phyloP scores from a whole-genome alignment of 306 rosid species.

The Arachis stenosperma region DNA sequence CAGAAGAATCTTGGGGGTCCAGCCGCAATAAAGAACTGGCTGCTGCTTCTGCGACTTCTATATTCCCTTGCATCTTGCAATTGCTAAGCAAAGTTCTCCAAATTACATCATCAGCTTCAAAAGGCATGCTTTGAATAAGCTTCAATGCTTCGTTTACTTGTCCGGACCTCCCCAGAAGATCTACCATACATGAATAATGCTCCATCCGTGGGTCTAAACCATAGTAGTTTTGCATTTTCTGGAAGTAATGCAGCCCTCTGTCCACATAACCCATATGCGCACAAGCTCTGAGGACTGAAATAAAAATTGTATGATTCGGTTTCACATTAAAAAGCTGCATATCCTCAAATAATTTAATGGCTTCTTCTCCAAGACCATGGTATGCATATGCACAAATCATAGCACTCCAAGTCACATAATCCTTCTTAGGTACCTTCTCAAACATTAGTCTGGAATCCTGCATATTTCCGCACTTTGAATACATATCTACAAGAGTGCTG shows the following conservation, averaged over 20 bases:
- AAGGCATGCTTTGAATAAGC: conserved; percentile 82
- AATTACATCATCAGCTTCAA: conserved; percentile 71
- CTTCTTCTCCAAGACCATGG: conserved; percentile 80
- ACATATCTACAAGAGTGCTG: conserved; percentile 90
- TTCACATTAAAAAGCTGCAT: conserved; percentile 70
- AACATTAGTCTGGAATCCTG: conserved; percentile 71
- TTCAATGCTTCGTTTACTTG: conserved; percentile 63
- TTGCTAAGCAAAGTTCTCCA: conserved; percentile 85
- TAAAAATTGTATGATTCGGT: conserved; percentile 78
- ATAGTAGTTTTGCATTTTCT: conserved; percentile 58
- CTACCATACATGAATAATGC: conserved; percentile 90
- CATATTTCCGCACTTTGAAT: conserved; percentile 87
- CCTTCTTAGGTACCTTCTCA: conserved; percentile 72
- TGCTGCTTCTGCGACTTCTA: conserved; percentile 79
- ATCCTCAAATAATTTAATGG: conserved; percentile 65
- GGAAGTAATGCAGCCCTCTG: conserved; percentile 61
- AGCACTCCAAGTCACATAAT: conserved; percentile 88
- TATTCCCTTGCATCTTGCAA: conserved; percentile 77
- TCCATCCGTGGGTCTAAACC: conserved; percentile 78
- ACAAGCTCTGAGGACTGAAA: conserved; percentile 87
- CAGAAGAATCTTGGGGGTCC: conserved; percentile 84
- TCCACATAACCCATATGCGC: conserved; percentile 75
- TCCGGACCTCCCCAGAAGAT: conserved; percentile 83
- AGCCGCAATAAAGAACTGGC: conserved; percentile 54
- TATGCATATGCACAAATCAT: conserved; percentile 86